These are phyloP conservation scores for Xylaria sp. DNA, from an alignment of 2,329 filamentous ascomycete genomes.

Conservation along the genomic window DNA sequence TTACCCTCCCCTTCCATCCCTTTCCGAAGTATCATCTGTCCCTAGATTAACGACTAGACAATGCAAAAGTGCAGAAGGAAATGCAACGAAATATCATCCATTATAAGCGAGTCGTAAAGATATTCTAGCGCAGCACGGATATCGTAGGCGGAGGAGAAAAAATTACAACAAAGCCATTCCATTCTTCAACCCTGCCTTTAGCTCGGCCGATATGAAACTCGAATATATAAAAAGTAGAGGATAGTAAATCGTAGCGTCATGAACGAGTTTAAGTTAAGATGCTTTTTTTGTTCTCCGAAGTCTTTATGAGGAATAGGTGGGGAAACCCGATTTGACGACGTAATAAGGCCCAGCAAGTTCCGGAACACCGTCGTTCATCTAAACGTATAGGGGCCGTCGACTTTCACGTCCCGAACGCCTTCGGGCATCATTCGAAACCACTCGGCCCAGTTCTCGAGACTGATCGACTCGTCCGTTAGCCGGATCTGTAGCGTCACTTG, in stretches of 20 bases:
- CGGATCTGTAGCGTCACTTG: conserved; percentile 64
- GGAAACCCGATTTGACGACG: conserved; percentile 17
- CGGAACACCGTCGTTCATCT: conserved; percentile 48
- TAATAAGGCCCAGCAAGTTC: conserved; percentile 21
- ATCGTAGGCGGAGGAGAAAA: conserved; percentile 27
- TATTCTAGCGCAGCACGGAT: conserved; percentile 35
- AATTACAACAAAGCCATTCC: conserved; percentile 25
- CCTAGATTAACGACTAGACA: conserved; percentile 25
- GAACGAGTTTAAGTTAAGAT: conserved; percentile 12
- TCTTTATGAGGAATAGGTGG: background rate
- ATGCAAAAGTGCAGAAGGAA: conserved; percentile 10
- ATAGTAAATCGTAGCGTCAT: conserved; percentile 32
- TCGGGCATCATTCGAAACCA: conserved; percentile 70
- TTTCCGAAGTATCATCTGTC: conserved; percentile 9
- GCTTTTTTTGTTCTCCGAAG: conserved; percentile 7
- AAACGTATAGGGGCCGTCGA: conserved; percentile 63
- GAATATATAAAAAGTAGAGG: conserved; percentile 24
- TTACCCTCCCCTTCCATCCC: background rate
- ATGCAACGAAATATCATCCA: conserved; percentile 29
- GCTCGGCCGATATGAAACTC: conserved; percentile 22
- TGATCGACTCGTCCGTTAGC: conserved; percentile 62
- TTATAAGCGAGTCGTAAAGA: conserved; percentile 32
- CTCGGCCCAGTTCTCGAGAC: conserved; percentile 66
- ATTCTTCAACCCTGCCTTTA: conserved; percentile 21
- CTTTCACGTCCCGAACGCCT: conserved; percentile 65